Percentiles rank a stretch among this genome's conserved stretches.
Conservation (phyloP, 805 yeast species). For the Limtongozyma cylindracea region DNA sequence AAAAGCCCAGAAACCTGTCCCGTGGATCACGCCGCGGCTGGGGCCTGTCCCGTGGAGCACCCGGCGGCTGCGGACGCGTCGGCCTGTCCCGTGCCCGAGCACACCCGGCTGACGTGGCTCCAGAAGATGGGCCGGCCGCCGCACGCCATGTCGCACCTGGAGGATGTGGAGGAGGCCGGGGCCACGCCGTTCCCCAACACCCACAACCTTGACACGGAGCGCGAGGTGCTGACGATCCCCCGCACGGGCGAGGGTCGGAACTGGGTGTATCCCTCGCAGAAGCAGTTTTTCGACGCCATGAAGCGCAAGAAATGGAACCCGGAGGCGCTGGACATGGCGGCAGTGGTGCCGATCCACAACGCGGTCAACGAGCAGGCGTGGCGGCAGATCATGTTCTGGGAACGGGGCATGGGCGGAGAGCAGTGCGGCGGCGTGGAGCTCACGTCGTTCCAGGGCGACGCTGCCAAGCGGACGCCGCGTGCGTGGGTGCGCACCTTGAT, state of each 20-base stretch:
- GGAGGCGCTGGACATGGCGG: constrained; percentile 54
- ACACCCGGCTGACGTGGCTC: neutral
- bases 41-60: neutral
- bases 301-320: constrained; percentile 76
- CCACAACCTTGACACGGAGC: constrained; percentile 25
- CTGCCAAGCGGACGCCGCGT: constrained; percentile 65
- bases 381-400: constrained; percentile 72
- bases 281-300: constrained; percentile 91
- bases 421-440: constrained; percentile 69
- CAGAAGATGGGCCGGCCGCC: constrained; percentile 7
- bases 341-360: constrained; percentile 86
- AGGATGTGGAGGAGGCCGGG: constrained; percentile 5
- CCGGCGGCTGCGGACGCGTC: neutral
- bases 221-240: constrained; percentile 68
- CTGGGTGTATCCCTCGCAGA: constrained; percentile 93
- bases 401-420: constrained; percentile 25
- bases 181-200: neutral
- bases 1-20: constrained; percentile 3
- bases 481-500: constrained; percentile 41
- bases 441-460: constrained; percentile 76
- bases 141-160: constrained; percentile 6
- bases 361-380: constrained; percentile 86
- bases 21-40: constrained; percentile 3
- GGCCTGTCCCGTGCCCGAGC: constrained; percentile 5
- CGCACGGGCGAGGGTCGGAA: constrained; percentile 33